Evolutionary conservation across 306 rosid species (phyloP).

Genomic region (Gastrolobium villosum): DNA sequence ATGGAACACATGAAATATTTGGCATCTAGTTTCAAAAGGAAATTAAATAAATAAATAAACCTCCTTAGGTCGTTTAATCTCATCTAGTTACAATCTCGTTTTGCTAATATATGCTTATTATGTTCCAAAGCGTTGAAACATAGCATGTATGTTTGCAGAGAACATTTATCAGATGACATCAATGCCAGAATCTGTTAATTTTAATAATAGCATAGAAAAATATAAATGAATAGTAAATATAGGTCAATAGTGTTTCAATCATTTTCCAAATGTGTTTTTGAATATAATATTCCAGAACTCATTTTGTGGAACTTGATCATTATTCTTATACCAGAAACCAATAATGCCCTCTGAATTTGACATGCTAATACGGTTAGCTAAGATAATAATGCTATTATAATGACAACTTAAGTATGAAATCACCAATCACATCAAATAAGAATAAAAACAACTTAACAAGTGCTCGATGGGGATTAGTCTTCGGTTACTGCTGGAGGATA

Average conservation of each 20-base stretch:
- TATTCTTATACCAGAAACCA: constrained; percentile 30
- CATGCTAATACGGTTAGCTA: constrained; percentile 26
- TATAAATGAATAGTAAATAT: background rate
- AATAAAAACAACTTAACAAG: constrained; percentile 31
- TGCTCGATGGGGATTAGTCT: too few relatives aligned
- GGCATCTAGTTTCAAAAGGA: background rate
- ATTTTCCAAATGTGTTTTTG: background rate
- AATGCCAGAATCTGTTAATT: constrained; percentile 7
- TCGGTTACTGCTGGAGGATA: too few relatives aligned
- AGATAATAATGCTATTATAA: background rate
- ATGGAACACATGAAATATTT: background rate
- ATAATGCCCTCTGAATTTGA: constrained; percentile 30
- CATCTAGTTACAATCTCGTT: background rate
- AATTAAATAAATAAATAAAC: background rate
- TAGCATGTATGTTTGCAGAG: constrained; percentile 28
- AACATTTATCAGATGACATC: background rate
- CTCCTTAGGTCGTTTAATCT: background rate
- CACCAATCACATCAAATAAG: constrained; percentile 10
- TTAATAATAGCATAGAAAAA: constrained; percentile 19
- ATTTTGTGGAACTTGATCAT: background rate
- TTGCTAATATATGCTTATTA: constrained; percentile 9
- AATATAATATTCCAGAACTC: constrained; percentile 10
- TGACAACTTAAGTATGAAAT: constrained; percentile 4
- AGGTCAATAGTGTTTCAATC: background rate
- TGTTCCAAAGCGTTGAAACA: constrained; percentile 17